Conservation (phyloP, 768 basidiomycete species). For the Coprinopsis strossmayeri region DNA sequence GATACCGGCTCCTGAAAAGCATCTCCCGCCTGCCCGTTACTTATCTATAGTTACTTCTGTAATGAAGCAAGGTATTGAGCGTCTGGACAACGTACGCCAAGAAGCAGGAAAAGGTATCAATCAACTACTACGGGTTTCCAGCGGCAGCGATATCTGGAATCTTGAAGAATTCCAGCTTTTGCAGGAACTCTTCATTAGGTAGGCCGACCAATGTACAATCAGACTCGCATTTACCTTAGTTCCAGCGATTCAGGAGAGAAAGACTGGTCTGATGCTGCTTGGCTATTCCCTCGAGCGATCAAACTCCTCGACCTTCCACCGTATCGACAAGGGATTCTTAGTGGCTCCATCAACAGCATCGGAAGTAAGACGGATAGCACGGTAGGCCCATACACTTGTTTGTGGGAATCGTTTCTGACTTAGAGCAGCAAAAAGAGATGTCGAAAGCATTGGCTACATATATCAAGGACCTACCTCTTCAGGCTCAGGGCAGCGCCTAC, state of each 20-base stretch:
- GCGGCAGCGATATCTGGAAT: constrained; percentile 40
- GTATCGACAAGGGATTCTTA: constrained; percentile 58
- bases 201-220: constrained; percentile 16
- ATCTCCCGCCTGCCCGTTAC: constrained; percentile 54
- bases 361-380: constrained; percentile 82
- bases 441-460: constrained; percentile 56
- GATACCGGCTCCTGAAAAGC: constrained; percentile 44
- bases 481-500: constrained; percentile 28
- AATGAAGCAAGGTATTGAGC: constrained; percentile 85
- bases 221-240: too few relatives aligned
- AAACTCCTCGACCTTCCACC: constrained; percentile 53
- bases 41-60: constrained; percentile 56
- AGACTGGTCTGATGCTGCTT: constrained; percentile 66
- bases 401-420: constrained; percentile 4
- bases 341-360: constrained; percentile 72
- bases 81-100: constrained; percentile 86
- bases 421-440: constrained; percentile 59
- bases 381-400: constrained; percentile 40
- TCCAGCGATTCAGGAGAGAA: constrained; percentile 29
- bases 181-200: constrained; percentile 49
- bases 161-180: constrained; percentile 43
- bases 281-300: constrained; percentile 72
- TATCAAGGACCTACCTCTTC: constrained; percentile 43
- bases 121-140: constrained; percentile 39
- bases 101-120: constrained; percentile 63